phyloP scores from a whole-genome alignment of 2,329 filamentous ascomycete species.

The Nothophaeocryptopus gaeumannii region DNA sequence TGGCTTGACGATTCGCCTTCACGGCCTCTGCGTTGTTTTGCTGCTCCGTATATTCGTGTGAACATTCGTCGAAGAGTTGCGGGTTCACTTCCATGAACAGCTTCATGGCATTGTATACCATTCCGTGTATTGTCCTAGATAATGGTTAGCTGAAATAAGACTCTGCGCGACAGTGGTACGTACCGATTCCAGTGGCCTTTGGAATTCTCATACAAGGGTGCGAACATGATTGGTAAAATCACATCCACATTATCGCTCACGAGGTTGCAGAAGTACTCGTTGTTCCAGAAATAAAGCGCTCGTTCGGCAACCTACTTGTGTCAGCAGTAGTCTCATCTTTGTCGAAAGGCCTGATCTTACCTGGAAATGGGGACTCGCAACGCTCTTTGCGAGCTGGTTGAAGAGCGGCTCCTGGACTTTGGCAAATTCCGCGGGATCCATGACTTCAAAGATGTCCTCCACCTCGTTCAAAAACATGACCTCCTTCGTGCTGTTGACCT shows the following conservation, averaged over 20 bases:
- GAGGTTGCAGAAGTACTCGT: constrained; percentile 98
- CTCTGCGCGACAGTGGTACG: constrained; percentile 26
- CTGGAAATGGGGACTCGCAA: constrained; percentile 97
- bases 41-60: constrained; percentile 94
- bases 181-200: constrained; percentile 99
- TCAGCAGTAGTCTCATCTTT: constrained; percentile 12
- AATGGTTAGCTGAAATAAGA: constrained; percentile 8
- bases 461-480: constrained; percentile 99
- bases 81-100: constrained; percentile 99
- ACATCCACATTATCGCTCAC: constrained; percentile 99
- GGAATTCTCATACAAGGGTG: constrained; percentile 95
- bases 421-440: constrained; percentile 97
- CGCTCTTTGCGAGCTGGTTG: constrained; percentile 94
- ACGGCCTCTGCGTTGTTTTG: constrained; percentile 88
- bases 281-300: constrained; percentile 99
- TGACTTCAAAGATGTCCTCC: constrained; percentile 98
- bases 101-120: constrained; percentile 99
- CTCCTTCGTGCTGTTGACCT: constrained; percentile 99
- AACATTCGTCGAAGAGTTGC: constrained; percentile 96
- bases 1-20: constrained; percentile 75
- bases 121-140: constrained; percentile 90
- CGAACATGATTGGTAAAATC: constrained; percentile 98
- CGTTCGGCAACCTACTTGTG: constrained; percentile 74
- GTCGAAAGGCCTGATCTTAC: constrained; percentile 34
- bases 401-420: constrained; percentile 98